Evolutionary conservation across 177 flowering plant genomes (phyloP), one percentile per base, ranked within the genome.

Genomic region (Vitis hybrid): DNA sequence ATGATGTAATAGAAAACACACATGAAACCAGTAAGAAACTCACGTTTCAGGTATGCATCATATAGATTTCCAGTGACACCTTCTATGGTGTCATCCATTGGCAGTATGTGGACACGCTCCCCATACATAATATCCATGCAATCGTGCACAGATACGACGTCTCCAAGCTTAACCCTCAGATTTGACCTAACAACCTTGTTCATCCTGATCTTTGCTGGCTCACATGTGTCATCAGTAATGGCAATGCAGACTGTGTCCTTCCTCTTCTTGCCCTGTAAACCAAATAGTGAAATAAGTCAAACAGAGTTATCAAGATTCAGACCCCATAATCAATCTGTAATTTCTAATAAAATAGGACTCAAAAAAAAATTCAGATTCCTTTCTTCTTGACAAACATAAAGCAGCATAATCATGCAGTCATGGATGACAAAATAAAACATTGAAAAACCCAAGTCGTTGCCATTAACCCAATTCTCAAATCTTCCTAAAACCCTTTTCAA

Each of bases 11-110:
- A 65, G 18, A 48, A 14, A 64, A 39, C 15, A 8, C 2, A 69
- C 18, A 50, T 5, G 45, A 33, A 33, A 33, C 7, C 16, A 53
- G 56, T 16, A 31, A 1, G 31, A 62, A 51, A 71, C 82, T 76
- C 19, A 79, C 79, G 82, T 65, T 76, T 79, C 68, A 79, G 56
- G 65, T 70, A 79, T 51, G 82, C 82, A 69, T 79, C 82, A 64
- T 76, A 79, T 16, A 79, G 75, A 16, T 68, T 79, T 22, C 82
- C 82, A 64, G 82, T 79, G 60, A 79, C 73, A 31, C 82, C 82
- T 51, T 79, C 82, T 2, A 79, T 70, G 56, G 82, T 65, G 56
- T 79, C 82, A 55, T 79, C 82, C 10, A 79, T 29, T 1, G 79
- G 82, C 60, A 79, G 75, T 26, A 79, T 70, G 63, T 75, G 82